Evolutionary conservation across 805 yeast species (phyloP), one percentile per base, ranked within the genome.

Genomic region (Hanseniaspora taiwanica): DNA sequence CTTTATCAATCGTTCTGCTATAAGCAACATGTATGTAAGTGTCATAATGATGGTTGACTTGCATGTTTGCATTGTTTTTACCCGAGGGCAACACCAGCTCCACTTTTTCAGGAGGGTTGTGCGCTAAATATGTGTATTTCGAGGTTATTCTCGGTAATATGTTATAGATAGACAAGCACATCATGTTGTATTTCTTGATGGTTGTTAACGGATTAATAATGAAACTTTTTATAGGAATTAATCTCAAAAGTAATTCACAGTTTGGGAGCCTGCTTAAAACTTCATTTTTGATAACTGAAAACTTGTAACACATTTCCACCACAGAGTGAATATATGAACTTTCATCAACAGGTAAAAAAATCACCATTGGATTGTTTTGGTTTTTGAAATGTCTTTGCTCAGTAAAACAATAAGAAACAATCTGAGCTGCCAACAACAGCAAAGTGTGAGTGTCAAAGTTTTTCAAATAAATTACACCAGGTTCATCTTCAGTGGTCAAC

Each of bases 1-100:
- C 75, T 44, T 76, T 76, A 55, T 87, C 94, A 3, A 72, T 65
- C 0, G 94, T 80, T 39, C 94, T 58, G 23, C 85, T 84, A 51
- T 87, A 89, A 1, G 94, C 85, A 9, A 91, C 66, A 54, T 91
- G 97, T 18, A 89, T 64, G 49, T 76, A 82, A 1, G 82, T 66
- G 50, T 86, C 95, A 40, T 58, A 59, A 27, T 52, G 53, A 18
- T 37, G 27, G n/a, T 56, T 55, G 2, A 48, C 47, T 1, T 59
- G 37, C 1, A 53, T 40, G 0, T 49, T 49, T 6, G 23, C 24
- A 34, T 44, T 8, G 19, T 38, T 34, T 47, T 48, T 14, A 60
- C 51, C 2, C 63, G 59, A 21, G 6, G 9, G 21, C 19, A 33
- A 18, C 6, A 18, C 14, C 47, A 72, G 72, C 5, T 56, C 56